phyloP scores from a whole-genome alignment of 257 asterid species.

The Salvia splendens region DNA sequence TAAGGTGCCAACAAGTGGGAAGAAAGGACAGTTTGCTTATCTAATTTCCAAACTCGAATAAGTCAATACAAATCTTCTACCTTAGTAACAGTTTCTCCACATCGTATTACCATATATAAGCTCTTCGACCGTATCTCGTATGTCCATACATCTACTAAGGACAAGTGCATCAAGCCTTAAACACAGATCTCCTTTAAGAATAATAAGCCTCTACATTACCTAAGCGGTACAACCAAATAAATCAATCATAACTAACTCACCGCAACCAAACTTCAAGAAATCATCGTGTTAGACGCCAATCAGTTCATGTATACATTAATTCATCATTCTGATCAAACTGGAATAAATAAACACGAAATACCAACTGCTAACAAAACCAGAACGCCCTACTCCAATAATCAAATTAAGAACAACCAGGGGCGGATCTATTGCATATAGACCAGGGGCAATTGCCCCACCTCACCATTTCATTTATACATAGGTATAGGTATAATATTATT shows the following conservation, averaged over 20 bases:
- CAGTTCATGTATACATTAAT: neutral
- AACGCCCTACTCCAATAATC: neutral
- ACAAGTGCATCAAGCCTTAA: neutral
- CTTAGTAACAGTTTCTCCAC: neutral
- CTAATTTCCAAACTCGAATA: neutral
- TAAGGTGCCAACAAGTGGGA: neutral
- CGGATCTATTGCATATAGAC: too few relatives aligned
- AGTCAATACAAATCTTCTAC: neutral
- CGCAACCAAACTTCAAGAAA: neutral
- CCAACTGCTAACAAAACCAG: neutral
- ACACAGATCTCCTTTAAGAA: neutral
- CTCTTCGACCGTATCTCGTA: neutral
- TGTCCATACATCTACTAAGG: neutral
- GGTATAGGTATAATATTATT: too few relatives aligned
- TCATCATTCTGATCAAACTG: neutral
- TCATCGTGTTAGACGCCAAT: conserved; percentile 5
- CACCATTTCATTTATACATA: too few relatives aligned
- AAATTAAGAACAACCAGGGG: neutral
- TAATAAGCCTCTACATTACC: neutral
- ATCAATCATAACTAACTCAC: neutral
- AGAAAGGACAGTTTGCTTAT: neutral
- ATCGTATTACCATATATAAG: neutral
- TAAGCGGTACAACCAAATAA: neutral
- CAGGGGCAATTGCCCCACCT: too few relatives aligned
- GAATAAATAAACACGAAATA: conserved; percentile 1